phyloP scores from a whole-genome alignment of 345 rosid genomes.

The Ceriops tagal region DNA sequence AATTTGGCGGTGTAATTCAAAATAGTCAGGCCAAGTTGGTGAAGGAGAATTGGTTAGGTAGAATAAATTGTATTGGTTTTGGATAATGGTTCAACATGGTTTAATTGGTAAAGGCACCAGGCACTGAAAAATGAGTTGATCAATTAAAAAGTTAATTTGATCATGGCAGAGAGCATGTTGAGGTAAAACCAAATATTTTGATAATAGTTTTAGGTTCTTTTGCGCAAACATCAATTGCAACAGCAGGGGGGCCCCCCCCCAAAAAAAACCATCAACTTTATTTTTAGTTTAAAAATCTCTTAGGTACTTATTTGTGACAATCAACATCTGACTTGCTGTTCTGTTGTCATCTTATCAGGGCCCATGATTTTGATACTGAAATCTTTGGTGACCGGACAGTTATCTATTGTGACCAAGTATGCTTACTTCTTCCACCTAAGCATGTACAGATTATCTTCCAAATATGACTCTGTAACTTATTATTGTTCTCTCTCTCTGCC shows the following conservation, averaged over 20 bases:
- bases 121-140: background rate
- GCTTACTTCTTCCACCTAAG: slow-evolving; percentile 17
- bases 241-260: no score
- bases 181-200: background rate
- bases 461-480: background rate
- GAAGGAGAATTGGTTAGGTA: background rate
- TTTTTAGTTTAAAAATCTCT: background rate
- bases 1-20: no score
- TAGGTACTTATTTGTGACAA: background rate
- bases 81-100: background rate
- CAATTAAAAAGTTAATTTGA: background rate
- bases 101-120: background rate
- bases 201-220: background rate
- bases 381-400: slow-evolving; percentile 80
- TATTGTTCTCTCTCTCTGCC: slow-evolving; percentile 15
- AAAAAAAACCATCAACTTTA: background rate
- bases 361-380: slow-evolving; percentile 67
- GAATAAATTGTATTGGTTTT: background rate
- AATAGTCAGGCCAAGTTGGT: background rate
- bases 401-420: slow-evolving; percentile 94
- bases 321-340: slow-evolving; percentile 1
- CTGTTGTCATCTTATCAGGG: slow-evolving; percentile 42
- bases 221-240: no score
- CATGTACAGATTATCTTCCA: background rate
- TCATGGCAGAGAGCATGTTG: background rate